Percentiles rank a stretch among this genome's conserved stretches.
phyloP scores from a whole-genome alignment of 352 stramenopile species.

The Globisporangium barbulae region DNA sequence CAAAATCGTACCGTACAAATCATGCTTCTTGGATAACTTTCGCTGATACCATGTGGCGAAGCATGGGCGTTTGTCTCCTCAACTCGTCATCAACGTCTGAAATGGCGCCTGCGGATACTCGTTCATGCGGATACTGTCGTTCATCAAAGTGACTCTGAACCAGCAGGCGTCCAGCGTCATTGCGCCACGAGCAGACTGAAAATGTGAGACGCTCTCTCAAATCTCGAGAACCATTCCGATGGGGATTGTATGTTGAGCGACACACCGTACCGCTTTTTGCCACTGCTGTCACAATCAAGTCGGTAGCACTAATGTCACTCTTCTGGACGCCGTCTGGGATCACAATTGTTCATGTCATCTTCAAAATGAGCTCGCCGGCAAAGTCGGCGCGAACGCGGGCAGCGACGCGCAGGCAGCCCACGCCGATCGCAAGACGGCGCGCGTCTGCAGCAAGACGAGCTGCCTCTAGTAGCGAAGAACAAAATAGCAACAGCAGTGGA shows the following conservation, averaged over 20 bases:
- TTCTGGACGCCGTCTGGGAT: too few species aligned
- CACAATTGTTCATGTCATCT: too few species aligned
- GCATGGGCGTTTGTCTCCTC: background rate
- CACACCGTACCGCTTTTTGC: too few species aligned
- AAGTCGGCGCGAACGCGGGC: background rate
- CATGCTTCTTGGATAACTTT: background rate
- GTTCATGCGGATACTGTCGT: too few species aligned
- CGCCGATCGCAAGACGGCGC: background rate
- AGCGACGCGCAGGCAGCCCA: background rate
- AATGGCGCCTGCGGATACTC: background rate
- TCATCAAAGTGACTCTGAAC: too few species aligned
- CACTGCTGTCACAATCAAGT: too few species aligned
- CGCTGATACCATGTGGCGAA: background rate
- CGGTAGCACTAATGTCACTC: too few species aligned
- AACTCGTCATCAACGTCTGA: background rate
- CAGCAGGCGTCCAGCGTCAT: too few species aligned
- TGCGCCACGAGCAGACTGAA: background rate
- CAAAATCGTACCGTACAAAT: background rate
- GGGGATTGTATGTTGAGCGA: too few species aligned
- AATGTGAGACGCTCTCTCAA: background rate
- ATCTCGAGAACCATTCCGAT: background rate
- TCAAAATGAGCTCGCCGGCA: too few species aligned
- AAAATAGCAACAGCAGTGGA: background rate
- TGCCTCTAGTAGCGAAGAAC: background rate
- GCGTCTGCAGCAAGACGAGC: background rate